phyloP scores from a whole-genome alignment of 768 basidiomycete species.

The Naematelia aurantialba region DNA sequence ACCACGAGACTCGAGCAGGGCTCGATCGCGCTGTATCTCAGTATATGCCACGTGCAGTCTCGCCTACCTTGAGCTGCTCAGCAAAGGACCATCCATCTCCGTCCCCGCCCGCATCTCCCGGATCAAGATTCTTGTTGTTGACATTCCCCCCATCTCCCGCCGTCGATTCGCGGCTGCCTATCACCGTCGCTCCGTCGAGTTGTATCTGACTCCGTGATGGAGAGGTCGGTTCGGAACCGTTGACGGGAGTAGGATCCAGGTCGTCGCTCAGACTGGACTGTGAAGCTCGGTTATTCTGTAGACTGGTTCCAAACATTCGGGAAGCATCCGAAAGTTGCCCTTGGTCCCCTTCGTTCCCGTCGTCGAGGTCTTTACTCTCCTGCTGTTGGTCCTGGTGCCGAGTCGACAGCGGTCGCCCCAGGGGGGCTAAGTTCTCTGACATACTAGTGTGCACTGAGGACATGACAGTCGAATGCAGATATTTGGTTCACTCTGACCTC shows the following conservation, averaged over 20 bases:
- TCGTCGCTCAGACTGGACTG: too few species aligned
- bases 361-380: too few species aligned
- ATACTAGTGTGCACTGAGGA: neutral
- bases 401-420: neutral
- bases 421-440: neutral
- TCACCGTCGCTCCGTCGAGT: neutral
- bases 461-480: neutral
- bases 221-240: neutral
- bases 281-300: neutral
- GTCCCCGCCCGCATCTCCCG: neutral
- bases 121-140: neutral
- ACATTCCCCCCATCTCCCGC: neutral
- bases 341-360: neutral
- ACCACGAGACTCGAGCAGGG: constrained; percentile 25
- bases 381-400: too few species aligned
- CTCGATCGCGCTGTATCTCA: constrained; percentile 27
- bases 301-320: too few species aligned
- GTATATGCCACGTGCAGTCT: neutral
- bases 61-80: constrained; percentile 9
- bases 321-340: neutral
- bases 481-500: too few species aligned
- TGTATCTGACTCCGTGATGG: neutral
- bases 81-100: constrained; percentile 6
- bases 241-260: neutral
- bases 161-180: neutral